Evolutionary conservation across 495 filamentous ascomycete species (phyloP), one percentile per base, ranked within the genome.

Genomic region (Penicillium cosmopolitanum): DNA sequence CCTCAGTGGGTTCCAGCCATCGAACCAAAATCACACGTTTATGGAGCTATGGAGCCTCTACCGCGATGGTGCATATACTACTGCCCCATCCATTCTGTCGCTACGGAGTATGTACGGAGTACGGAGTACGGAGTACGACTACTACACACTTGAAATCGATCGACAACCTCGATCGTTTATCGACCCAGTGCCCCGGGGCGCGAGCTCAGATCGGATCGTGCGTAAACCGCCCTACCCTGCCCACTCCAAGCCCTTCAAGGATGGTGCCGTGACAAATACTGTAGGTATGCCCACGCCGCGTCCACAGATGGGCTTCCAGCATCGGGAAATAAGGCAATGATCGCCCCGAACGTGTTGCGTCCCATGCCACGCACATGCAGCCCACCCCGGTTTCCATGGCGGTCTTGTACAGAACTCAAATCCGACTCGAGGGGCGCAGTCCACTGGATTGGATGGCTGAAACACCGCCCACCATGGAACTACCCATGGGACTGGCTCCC

Each of bases 111-210:
- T 31, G 28, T 31, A 38, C 19, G 19, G 1, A 21, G 19, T 21
- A 21, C 19, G 19, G n/a, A n/a, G n/a, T 28, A n/a, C 25, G 25
- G 25, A 31, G 28, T 31, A 31, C 5, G 25, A n/a, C 19, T 21
- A 21, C 19, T 31, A 38, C 8, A 38, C 15, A 52, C 54, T 44
- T 25, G 43, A 25, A 60, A 33, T 15, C 38, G 60, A 62, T 61
- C 62, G 58, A 50, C 54, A 56, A n/a, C 23, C 43, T 59, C 64
- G 65, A 65, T 67, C 55, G 25, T 55, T 48, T 54, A 56, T 58
- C 48, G 57, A 56, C 42, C 65, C 62, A 57, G 31, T 15, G 31
- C 16, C n/a, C 31, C 35, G 50, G 60, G 28, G 28, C 55, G 52
- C 44, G 42, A 35, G 40, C 44, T 61, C 34, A 40, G 64, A 67